Percentiles rank a stretch among this genome's conserved stretches.
Conservation (phyloP, 768 basidiomycete species). For the Royoungia palumana region DNA sequence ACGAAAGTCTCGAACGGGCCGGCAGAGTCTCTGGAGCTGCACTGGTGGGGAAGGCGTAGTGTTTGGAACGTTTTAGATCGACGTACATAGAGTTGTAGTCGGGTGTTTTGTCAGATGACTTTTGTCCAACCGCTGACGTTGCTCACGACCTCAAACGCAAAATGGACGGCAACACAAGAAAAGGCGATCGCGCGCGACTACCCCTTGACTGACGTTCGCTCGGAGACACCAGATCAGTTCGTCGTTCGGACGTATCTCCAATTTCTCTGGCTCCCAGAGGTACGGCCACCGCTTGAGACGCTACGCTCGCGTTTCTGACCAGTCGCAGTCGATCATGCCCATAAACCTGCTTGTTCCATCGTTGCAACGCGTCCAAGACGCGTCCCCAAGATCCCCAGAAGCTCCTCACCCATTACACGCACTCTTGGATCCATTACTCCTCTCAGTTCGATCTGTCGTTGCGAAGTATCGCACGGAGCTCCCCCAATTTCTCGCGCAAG, state of each 20-base stretch:
- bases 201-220: conserved; percentile 44
- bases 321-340: conserved; percentile 65
- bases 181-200: conserved; percentile 53
- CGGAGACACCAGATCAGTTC: conserved; percentile 53
- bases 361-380: conserved; percentile 46
- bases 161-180: conserved; percentile 61
- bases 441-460: conserved; percentile 50
- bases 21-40: conserved; percentile 46
- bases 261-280: conserved; percentile 77
- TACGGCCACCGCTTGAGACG: conserved; percentile 24
- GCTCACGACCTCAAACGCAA: conserved; percentile 23
- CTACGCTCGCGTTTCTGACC: conserved; percentile 11
- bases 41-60: conserved; percentile 8
- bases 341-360: conserved; percentile 54
- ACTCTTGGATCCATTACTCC: conserved; percentile 58
- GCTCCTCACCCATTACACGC: conserved; percentile 55
- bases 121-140: conserved; percentile 20
- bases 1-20: conserved; percentile 70
- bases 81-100: background rate
- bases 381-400: conserved; percentile 26
- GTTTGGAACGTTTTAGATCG: background rate
- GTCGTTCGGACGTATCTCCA: conserved; percentile 67
- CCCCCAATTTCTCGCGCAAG: conserved; percentile 53
- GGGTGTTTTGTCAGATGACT: conserved; percentile 10
- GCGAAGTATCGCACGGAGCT: conserved; percentile 68